These are phyloP conservation scores for Pascua guehoae DNA, from an alignment of 1,284 basidiomycete genomes.

Conservation along the genomic window DNA sequence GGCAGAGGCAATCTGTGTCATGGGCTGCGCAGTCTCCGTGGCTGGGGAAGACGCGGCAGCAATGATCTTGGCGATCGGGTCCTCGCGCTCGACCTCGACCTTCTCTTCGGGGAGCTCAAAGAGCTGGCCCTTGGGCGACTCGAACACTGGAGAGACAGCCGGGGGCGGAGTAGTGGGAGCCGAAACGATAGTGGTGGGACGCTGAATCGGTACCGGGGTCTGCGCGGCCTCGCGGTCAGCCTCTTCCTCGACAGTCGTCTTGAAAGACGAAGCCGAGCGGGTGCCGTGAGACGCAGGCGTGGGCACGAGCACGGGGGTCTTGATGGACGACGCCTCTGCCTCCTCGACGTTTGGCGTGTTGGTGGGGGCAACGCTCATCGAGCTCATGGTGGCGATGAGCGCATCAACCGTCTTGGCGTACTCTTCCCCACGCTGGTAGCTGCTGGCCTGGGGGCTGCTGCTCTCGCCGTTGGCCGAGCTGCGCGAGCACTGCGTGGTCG, in stretches of 20 bases:
- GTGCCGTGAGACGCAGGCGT: too few species aligned
- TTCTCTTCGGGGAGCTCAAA: neutral
- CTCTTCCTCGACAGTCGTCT: too few species aligned
- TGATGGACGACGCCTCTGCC: constrained; percentile 8
- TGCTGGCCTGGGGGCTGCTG: neutral
- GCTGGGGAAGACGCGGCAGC: neutral
- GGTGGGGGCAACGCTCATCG: neutral
- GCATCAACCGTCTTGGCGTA: constrained; percentile 16
- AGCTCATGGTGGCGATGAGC: constrained; percentile 6
- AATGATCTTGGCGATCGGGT: neutral
- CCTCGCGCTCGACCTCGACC: neutral
- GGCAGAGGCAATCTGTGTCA: neutral
- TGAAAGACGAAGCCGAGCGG: too few species aligned
- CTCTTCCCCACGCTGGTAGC: constrained; percentile 7
- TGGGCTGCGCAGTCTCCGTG: neutral
- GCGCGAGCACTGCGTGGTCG: neutral
- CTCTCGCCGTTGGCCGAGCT: neutral
- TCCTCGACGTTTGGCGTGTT: constrained; percentile 9
- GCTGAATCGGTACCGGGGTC: too few species aligned
- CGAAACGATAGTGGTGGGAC: too few species aligned
- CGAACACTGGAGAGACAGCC: too few species aligned
- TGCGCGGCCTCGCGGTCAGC: too few species aligned
- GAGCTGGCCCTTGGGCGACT: neutral
- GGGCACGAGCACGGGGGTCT: neutral
- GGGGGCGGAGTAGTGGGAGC: too few species aligned